Percentiles rank a stretch among this genome's conserved stretches.
Evolutionary conservation across 192 early-diverging fungal species (phyloP).

Genomic region (Linnemannia exigua): DNA sequence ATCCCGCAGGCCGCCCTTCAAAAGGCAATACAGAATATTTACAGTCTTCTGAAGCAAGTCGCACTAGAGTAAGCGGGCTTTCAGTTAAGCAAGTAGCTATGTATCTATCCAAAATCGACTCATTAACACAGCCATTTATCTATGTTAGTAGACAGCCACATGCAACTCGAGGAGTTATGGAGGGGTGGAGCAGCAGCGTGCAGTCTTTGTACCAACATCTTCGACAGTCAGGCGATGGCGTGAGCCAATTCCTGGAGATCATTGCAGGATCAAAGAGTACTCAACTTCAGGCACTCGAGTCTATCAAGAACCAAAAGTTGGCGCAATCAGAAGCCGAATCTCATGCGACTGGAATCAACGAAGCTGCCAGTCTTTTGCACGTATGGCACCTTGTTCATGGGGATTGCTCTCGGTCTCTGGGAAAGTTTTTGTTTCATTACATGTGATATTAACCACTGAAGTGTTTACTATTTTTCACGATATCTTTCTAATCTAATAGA

Average conservation of each 20-base stretch:
- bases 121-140: neutral
- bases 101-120: neutral
- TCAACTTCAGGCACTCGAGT: neutral
- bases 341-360: neutral
- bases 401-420: neutral
- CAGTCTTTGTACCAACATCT: neutral
- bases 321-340: neutral
- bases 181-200: neutral
- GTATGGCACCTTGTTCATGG: neutral
- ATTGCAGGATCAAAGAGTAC: slow-evolving; percentile 6
- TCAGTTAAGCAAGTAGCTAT: neutral
- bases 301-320: neutral
- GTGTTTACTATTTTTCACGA: neutral
- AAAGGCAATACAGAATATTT: slow-evolving; percentile 7
- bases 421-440: too few relatives aligned
- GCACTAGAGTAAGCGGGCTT: slow-evolving; percentile 25
- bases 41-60: neutral
- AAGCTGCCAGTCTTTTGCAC: neutral
- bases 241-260: neutral
- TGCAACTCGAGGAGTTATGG: neutral
- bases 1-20: slow-evolving; percentile 8
- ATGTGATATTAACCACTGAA: too few relatives aligned
- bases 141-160: neutral
- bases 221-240: neutral
- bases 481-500: neutral